These are phyloP conservation scores for Daldinia childiae DNA, from an alignment of 495 filamentous ascomycete genomes.

Conservation along the genomic window DNA sequence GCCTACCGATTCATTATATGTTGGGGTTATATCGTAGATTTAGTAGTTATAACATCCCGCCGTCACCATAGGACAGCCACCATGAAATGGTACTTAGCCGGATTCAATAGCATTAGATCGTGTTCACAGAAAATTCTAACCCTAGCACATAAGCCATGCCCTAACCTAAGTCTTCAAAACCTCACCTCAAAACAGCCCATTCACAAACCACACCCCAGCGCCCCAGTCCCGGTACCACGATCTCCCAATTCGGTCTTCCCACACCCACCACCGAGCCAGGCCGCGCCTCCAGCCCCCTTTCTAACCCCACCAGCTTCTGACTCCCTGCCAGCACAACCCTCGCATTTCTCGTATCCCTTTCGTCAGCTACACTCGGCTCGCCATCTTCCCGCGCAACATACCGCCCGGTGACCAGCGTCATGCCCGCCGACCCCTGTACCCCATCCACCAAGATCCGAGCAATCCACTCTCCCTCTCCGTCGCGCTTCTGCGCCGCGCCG, in stretches of 20 bases:
- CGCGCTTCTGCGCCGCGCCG: constrained; percentile 16
- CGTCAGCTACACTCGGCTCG: not conserved
- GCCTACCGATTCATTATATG: too few relatives aligned
- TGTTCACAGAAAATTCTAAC: too few relatives aligned
- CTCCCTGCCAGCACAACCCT: constrained; percentile 53
- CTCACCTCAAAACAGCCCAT: constrained; percentile 46
- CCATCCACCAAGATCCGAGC: constrained; percentile 44
- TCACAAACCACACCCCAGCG: constrained; percentile 58
- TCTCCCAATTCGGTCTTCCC: constrained; percentile 56
- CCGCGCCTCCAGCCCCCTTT: constrained; percentile 29
- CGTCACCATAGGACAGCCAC: too few relatives aligned
- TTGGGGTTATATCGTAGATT: too few relatives aligned
- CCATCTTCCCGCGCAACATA: not conserved
- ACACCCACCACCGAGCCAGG: constrained; percentile 50
- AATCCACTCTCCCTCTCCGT: constrained; percentile 28
- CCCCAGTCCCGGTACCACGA: constrained; percentile 47
- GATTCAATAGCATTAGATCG: too few relatives aligned
- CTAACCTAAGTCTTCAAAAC: not conserved
- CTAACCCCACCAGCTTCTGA: constrained; percentile 45
- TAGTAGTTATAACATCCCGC: too few relatives aligned
- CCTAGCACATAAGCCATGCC: too few relatives aligned
- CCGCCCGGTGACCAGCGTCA: constrained; percentile 49
- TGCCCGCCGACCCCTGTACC: constrained; percentile 62
- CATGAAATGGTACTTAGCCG: too few relatives aligned
- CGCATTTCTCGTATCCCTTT: not conserved